Conservation (phyloP, 2,329 filamentous ascomycete genomes). For the Tolypocladium tundrense region DNA sequence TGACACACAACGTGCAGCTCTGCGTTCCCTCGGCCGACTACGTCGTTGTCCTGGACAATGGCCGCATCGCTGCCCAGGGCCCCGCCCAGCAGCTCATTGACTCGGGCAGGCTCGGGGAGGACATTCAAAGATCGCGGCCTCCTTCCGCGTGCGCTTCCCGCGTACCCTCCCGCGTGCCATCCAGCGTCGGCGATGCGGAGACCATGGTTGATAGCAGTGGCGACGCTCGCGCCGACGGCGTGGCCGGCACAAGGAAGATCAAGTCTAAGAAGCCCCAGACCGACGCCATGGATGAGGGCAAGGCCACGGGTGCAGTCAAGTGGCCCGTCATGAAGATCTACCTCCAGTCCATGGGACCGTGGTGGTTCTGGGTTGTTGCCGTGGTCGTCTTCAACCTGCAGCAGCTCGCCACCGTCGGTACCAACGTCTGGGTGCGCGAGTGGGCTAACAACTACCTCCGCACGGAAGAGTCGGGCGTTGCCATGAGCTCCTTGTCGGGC, state of each 20-base stretch:
- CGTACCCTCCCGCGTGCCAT: conserved; percentile 67
- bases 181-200: conserved; percentile 59
- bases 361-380: conserved; percentile 87
- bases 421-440: conserved; percentile 87
- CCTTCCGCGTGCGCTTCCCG: conserved; percentile 61
- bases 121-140: conserved; percentile 62
- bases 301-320: conserved; percentile 79
- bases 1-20: conserved; percentile 90
- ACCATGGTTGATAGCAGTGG: conserved; percentile 42
- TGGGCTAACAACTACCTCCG: conserved; percentile 85
- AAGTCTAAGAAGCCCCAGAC: conserved; percentile 36
- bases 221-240: conserved; percentile 29
- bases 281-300: conserved; percentile 60
- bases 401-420: conserved; percentile 76
- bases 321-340: conserved; percentile 80
- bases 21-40: conserved; percentile 72
- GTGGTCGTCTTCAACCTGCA: conserved; percentile 67
- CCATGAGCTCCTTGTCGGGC: conserved; percentile 10
- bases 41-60: conserved; percentile 81
- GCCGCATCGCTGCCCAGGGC: conserved; percentile 68
- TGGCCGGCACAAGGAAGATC: conserved; percentile 29
- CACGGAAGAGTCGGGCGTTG: conserved; percentile 21
- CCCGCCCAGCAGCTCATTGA: conserved; percentile 66
- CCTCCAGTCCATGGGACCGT: conserved; percentile 81
- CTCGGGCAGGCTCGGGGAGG: conserved; percentile 83